A percentile compares a stretch with the other conserved stretches of the same genome.
These are phyloP conservation scores for Ustilago shanxiensis DNA, from an alignment of 1,284 basidiomycete species.

Conservation along the genomic window DNA sequence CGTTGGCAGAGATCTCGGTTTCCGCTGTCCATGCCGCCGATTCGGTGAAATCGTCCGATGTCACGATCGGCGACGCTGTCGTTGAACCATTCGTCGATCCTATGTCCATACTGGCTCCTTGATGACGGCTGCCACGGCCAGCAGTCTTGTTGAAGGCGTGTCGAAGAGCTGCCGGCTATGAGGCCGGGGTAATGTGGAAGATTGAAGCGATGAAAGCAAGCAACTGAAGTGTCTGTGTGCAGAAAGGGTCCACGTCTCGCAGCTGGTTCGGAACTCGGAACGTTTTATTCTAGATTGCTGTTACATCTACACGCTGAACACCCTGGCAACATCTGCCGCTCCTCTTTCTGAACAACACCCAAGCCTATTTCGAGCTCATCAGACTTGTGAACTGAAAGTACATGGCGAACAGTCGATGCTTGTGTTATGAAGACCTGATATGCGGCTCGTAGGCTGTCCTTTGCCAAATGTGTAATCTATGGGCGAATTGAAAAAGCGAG, in stretches of 20 bases:
- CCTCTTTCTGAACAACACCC: too few relatives aligned
- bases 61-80: slow-evolving; percentile 41
- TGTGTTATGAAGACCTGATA: too few relatives aligned
- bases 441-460: too few relatives aligned
- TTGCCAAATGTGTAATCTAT: too few relatives aligned
- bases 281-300: too few relatives aligned
- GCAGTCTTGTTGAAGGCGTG: background rate
- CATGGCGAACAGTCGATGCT: too few relatives aligned
- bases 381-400: too few relatives aligned
- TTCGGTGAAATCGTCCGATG: slow-evolving; percentile 47
- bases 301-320: too few relatives aligned
- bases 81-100: slow-evolving; percentile 17
- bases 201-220: background rate
- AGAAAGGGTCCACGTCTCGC: background rate
- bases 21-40: slow-evolving; percentile 58
- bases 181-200: background rate
- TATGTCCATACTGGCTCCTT: slow-evolving; percentile 14
- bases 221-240: background rate
- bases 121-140: background rate
- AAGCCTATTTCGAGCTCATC: too few relatives aligned
- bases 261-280: background rate
- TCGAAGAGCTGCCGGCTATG: background rate
- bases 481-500: too few relatives aligned
- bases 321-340: too few relatives aligned
- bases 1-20: slow-evolving; percentile 65